Evolutionary conservation across 1,284 basidiomycete species (phyloP).

Genomic region (Omphalotus olearius): DNA sequence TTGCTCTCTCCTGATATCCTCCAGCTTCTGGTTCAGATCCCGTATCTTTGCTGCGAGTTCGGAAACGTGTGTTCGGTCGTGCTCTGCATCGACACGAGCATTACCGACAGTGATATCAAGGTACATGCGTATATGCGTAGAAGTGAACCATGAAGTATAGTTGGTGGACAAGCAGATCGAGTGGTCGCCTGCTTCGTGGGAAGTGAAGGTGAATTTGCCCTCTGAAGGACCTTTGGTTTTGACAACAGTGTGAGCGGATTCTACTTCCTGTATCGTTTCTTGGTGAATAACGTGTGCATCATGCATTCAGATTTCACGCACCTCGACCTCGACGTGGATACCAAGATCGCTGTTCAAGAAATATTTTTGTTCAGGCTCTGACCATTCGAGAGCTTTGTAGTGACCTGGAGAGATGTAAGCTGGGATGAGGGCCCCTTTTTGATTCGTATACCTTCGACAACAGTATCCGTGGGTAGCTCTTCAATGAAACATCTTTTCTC

Average conservation of each 20-base stretch:
- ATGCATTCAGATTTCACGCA: slow-evolving; percentile 27
- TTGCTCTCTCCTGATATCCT: slow-evolving; percentile 93
- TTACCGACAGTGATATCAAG: slow-evolving; percentile 91
- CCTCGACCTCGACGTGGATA: slow-evolving; percentile 88
- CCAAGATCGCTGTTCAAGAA: slow-evolving; percentile 75
- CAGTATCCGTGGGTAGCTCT: slow-evolving; percentile 94
- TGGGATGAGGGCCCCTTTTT: not conserved
- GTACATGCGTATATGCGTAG: slow-evolving; percentile 90
- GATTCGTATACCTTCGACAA: slow-evolving; percentile 78
- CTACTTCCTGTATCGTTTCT: slow-evolving; percentile 60
- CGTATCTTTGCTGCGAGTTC: slow-evolving; percentile 84
- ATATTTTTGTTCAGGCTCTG: slow-evolving; percentile 70
- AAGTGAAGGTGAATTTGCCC: slow-evolving; percentile 95
- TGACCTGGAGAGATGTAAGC: slow-evolving; percentile 55
- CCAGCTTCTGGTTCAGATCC: slow-evolving; percentile 90
- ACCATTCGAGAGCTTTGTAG: slow-evolving; percentile 91
- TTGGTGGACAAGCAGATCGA: slow-evolving; percentile 93
- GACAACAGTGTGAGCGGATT: slow-evolving; percentile 72
- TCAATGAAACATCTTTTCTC: slow-evolving; percentile 95
- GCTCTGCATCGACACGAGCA: slow-evolving; percentile 77
- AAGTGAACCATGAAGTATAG: slow-evolving; percentile 81
- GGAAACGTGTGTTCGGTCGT: slow-evolving; percentile 84
- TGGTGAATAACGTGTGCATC: slow-evolving; percentile 1
- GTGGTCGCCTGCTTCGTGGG: slow-evolving; percentile 95
- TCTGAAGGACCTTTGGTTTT: slow-evolving; percentile 87